Evolutionary conservation across 2,329 filamentous ascomycete genomes (phyloP), one percentile per base, ranked within the genome.

Genomic region (Sphaerulina populicola): DNA sequence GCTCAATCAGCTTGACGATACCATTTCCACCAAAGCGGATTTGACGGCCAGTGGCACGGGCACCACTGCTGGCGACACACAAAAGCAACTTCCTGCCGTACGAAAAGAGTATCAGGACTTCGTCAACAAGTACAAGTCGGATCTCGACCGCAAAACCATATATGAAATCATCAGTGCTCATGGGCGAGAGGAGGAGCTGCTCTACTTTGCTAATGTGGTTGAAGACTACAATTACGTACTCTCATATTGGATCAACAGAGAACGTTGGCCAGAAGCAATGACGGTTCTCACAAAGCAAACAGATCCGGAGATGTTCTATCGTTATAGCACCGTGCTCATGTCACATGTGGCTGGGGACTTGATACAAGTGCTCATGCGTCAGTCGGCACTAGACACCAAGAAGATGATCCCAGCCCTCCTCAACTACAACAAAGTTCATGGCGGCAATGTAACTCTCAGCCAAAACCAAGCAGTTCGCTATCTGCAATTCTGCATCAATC

Each of bases 121-220:
- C 68, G 80, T 93, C 15, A 81, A 76, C 48, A 89, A 82, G 65
- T 85, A 95, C 74, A 95, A 93, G 67, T 69, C 78, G 1, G 91
- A 97, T 62, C 76, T 98, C 11, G 93, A 98, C 66, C 80, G 81
- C 52, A 93, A 89, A 72, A 96, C 91, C 1, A 87, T 86, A 0
- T 98, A 98, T 71, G 91, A 96, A 65, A 85, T 97, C 53, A 91
- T 97, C 64, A 91, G 88, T 69, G 94, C 89, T 60, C 93, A 98
- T 66, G 93, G 91, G 12, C 80, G 93, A 51, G 93, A 98, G 70
- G 85, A 91, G 60, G 93, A 98, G 67, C 75, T 98, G 2, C 76
- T 98, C 0, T 93, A 83, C 71, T 98, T 90, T 70, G 93, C 93
- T 15, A 93, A 85, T 52, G 81, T 86, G 6, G 78, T 94, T 42